phyloP scores from a whole-genome alignment of 2,329 filamentous ascomycete species.

The Trichoderma arundinaceum region DNA sequence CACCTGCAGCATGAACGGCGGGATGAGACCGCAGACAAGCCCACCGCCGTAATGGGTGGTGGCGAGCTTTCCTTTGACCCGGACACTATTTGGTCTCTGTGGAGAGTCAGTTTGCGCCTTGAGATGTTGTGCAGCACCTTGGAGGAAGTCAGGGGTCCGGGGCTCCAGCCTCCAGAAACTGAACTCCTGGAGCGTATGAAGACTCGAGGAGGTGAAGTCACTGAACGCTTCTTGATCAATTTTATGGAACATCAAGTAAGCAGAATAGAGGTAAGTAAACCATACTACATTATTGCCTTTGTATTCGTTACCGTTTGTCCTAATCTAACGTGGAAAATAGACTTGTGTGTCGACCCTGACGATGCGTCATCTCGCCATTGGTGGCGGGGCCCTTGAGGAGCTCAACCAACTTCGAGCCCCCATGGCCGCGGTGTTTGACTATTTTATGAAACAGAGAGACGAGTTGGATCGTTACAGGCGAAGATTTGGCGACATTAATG shows the following conservation, averaged over 20 bases:
- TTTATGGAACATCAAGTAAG: conserved; percentile 95
- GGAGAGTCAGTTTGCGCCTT: conserved; percentile 84
- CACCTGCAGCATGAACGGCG: conserved; percentile 60
- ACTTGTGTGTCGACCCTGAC: conserved; percentile 80
- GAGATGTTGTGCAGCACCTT: conserved; percentile 92
- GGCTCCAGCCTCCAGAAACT: conserved; percentile 79
- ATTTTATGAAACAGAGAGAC: conserved; percentile 64
- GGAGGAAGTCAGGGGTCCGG: conserved; percentile 69
- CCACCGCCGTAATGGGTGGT: conserved; percentile 65
- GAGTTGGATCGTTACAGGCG: conserved; percentile 68
- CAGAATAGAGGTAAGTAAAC: conserved; percentile 81
- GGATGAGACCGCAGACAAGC: conserved; percentile 57
- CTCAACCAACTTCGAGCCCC: conserved; percentile 77
- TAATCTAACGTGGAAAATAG: conserved; percentile 50
- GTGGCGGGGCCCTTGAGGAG: conserved; percentile 64
- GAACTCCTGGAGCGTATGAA: conserved; percentile 75
- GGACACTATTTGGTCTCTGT: conserved; percentile 85
- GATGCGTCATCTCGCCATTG: conserved; percentile 78
- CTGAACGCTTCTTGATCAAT: conserved; percentile 84
- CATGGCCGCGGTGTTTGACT: conserved; percentile 72
- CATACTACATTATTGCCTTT: too few relatives aligned
- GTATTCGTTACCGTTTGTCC: not conserved
- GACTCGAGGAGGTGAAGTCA: conserved; percentile 77
- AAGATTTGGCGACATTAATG: conserved; percentile 54
- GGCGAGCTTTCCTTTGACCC: conserved; percentile 78